phyloP scores from a whole-genome alignment of 2,329 filamentous ascomycete species.

The Fusarium paranaense region DNA sequence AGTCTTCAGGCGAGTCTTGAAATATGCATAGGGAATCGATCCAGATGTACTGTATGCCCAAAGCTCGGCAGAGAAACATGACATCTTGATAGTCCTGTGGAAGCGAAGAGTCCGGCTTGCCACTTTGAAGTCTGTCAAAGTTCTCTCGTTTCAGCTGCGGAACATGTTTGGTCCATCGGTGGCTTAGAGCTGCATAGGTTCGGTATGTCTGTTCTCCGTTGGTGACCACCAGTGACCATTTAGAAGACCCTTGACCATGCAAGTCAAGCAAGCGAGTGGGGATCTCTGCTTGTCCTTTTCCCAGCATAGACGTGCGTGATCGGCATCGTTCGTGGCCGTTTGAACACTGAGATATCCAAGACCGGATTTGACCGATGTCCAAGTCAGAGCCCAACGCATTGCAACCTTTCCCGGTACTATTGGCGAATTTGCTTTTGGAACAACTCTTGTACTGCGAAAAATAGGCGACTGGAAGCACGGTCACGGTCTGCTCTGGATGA shows the following conservation, averaged over 20 bases:
- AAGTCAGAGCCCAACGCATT: background rate
- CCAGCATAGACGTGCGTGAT: background rate
- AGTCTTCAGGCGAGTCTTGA: background rate
- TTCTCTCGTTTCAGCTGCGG: background rate
- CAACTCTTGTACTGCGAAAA: background rate
- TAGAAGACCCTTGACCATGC: background rate
- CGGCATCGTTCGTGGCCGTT: background rate
- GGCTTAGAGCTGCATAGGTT: background rate
- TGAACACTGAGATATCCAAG: background rate
- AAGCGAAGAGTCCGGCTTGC: background rate
- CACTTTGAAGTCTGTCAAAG: background rate
- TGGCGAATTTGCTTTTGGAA: background rate
- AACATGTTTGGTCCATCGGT: background rate
- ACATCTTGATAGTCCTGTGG: background rate
- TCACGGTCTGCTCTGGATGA: background rate
- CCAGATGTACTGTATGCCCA: background rate
- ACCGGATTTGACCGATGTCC: background rate
- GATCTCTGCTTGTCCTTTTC: background rate
- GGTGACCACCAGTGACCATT: background rate
- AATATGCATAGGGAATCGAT: conserved; percentile 6
- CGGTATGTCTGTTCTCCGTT: background rate
- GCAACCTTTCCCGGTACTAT: background rate
- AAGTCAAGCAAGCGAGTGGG: background rate
- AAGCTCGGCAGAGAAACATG: background rate
- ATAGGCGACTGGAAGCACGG: background rate